phyloP scores from a whole-genome alignment of 306 rosid species.

The Dryas octopetala region DNA sequence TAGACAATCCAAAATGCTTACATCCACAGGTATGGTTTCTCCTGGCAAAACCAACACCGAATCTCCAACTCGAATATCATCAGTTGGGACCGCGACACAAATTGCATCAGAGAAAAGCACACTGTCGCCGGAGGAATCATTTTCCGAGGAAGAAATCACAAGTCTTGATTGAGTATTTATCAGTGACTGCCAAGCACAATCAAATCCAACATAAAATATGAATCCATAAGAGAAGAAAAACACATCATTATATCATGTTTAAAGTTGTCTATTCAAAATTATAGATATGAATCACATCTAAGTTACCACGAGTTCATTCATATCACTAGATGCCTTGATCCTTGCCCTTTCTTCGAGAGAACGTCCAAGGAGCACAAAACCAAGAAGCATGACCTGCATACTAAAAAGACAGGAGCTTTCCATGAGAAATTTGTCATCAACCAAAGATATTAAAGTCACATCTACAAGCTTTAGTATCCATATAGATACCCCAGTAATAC shows the following conservation, averaged over 20 bases:
- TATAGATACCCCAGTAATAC: background rate
- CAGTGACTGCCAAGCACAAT: slow-evolving; percentile 71
- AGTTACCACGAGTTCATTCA: slow-evolving; percentile 95
- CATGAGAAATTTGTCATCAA: slow-evolving; percentile 44
- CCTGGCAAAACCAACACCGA: slow-evolving; percentile 93
- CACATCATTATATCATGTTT: background rate
- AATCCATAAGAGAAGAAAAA: slow-evolving; percentile 5
- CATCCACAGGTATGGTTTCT: slow-evolving; percentile 93
- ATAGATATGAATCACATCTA: slow-evolving; percentile 6
- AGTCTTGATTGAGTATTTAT: slow-evolving; percentile 91
- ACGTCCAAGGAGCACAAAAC: slow-evolving; percentile 97
- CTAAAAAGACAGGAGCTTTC: slow-evolving; percentile 51
- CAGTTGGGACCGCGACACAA: slow-evolving; percentile 82
- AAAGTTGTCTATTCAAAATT: background rate
- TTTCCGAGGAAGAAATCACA: slow-evolving; percentile 77
- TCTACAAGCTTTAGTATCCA: slow-evolving; percentile 6
- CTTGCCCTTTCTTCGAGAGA: slow-evolving; percentile 94
- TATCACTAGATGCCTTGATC: slow-evolving; percentile 91
- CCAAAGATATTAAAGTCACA: slow-evolving; percentile 18
- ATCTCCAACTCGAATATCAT: slow-evolving; percentile 92
- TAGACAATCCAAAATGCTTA: slow-evolving; percentile 44
- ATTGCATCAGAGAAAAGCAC: slow-evolving; percentile 79
- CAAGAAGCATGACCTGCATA: slow-evolving; percentile 99
- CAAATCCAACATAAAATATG: slow-evolving; percentile 26
- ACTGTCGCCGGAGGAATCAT: slow-evolving; percentile 47